A percentile compares a stretch with the other conserved stretches of the same genome.
These are phyloP conservation scores for Aspergillus asperescens DNA, from an alignment of 495 filamentous ascomycete genomes.

Conservation along the genomic window DNA sequence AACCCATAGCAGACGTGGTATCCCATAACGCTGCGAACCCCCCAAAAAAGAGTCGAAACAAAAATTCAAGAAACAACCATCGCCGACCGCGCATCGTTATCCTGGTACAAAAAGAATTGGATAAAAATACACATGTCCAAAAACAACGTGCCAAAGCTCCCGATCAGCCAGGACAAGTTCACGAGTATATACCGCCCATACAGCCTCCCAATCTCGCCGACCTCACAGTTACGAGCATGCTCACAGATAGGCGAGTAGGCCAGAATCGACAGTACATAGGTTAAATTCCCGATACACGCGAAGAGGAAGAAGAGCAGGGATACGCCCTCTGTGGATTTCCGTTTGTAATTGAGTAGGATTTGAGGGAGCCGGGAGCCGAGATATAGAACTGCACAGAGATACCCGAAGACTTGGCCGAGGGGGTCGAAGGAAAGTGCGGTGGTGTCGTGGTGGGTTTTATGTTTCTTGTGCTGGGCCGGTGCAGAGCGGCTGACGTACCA, in stretches of 20 bases:
- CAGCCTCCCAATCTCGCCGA: conserved; percentile 17
- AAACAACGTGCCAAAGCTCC: conserved; percentile 79
- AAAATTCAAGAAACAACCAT: not conserved
- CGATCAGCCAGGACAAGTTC: conserved; percentile 83
- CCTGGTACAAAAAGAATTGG: conserved; percentile 83
- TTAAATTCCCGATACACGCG: conserved; percentile 88
- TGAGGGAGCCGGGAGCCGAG: conserved; percentile 85
- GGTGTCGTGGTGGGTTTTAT: conserved; percentile 16
- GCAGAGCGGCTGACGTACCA: conserved; percentile 64
- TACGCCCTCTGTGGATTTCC: conserved; percentile 87
- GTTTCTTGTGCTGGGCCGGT: not conserved
- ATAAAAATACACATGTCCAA: conserved; percentile 81
- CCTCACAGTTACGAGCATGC: conserved; percentile 35
- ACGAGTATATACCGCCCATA: conserved; percentile 54
- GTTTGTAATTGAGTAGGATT: conserved; percentile 79
- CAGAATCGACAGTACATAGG: conserved; percentile 87
- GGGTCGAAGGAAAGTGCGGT: conserved; percentile 56
- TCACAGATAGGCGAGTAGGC: conserved; percentile 36
- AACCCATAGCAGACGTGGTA: not conserved
- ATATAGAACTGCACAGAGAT: conserved; percentile 79
- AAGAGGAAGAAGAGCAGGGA: conserved; percentile 94
- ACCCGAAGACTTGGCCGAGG: conserved; percentile 81
- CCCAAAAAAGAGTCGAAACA: not conserved
- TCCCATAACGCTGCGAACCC: not conserved
- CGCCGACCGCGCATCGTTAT: conserved; percentile 23